These are phyloP conservation scores for Plasmodium fragile DNA, from an alignment of 169 alveolate species.

Conservation along the genomic window DNA sequence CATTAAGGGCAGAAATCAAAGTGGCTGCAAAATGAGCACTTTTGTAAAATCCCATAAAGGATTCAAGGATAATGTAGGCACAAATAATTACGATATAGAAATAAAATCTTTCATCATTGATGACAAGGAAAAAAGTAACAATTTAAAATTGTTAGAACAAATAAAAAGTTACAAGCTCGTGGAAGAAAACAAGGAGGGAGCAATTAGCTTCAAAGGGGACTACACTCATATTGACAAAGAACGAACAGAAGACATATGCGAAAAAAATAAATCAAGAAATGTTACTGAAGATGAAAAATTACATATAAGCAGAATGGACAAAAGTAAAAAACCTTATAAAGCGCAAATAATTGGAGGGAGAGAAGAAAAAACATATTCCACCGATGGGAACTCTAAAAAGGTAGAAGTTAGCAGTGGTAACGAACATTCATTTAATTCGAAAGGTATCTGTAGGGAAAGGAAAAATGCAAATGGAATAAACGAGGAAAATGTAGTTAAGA, in stretches of 20 bases:
- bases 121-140: constrained; percentile 36
- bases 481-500: not conserved
- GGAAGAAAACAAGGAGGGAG: constrained; percentile 5
- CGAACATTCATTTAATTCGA: constrained; percentile 12
- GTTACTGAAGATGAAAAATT: not conserved
- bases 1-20: constrained; percentile 4
- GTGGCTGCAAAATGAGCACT: not conserved
- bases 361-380: constrained; percentile 9
- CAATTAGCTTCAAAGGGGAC: not conserved
- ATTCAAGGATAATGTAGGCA: constrained; percentile 7
- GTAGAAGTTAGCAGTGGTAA: not conserved
- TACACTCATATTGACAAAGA: not conserved
- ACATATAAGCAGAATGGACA: constrained; percentile 3
- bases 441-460: constrained; percentile 17
- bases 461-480: not conserved
- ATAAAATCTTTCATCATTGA: constrained; percentile 38
- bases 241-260: constrained; percentile 5
- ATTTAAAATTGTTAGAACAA: constrained; percentile 60
- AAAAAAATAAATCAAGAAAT: constrained; percentile 22
- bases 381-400: constrained; percentile 1
- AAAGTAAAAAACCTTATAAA: constrained; percentile 5
- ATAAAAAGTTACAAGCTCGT: constrained; percentile 15
- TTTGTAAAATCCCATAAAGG: constrained; percentile 3
- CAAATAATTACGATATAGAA: constrained; percentile 24
- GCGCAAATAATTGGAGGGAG: constrained; percentile 22